Base-by-base conservation (phyloP, 83 land plant species). In the Isoetes engelmannii region DNA sequence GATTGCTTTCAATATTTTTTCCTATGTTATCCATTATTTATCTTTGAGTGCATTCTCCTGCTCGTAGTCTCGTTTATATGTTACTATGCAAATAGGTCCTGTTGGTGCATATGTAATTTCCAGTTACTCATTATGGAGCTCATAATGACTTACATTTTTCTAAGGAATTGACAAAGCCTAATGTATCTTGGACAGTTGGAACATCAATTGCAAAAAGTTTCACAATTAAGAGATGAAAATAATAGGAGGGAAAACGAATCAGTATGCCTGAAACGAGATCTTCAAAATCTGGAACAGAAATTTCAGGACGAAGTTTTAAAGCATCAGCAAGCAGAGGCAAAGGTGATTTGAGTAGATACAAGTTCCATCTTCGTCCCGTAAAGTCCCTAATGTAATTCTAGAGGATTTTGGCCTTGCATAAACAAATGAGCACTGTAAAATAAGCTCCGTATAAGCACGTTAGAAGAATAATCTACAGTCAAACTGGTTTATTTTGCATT, bases 251-350 rank as follows among this genome's bases (percentile, higher is more conserved):
- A 44, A 13, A 21, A 61, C 10, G 79, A 76, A 12, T 57, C 63
- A 18, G 53, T 18, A 61, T 41, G 7, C 15, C 43, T 71, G 69
- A 64, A 53, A 63, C 50, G 65, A 42, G 56, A 69, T 47, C 18
- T 76, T 41, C 73, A 76, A 47, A 76, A 60, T 41, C 61, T 74
- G 18, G 79, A 76, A 47, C 69, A 76, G 5, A 64, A 63, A 37
- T 51, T 76, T 15, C 69, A 71, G 44, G 42, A 44, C 45, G 79
- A 66, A 45, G 57, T 45, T 19, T 41, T 49, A 28, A 68, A 57
- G 12, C 55, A 71, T 47, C 79, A 76, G 28, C 77, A 76, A 49
- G 46, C 79, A 46, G 79, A 76, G 57, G 63, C 69, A 12, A 73
- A 77, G 70, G 75, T 77, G 63, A 45, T 19, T 37, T 41, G 19